Evolutionary conservation across 257 asterid genomes (phyloP).

Genomic region (Salvia rosmarinus): DNA sequence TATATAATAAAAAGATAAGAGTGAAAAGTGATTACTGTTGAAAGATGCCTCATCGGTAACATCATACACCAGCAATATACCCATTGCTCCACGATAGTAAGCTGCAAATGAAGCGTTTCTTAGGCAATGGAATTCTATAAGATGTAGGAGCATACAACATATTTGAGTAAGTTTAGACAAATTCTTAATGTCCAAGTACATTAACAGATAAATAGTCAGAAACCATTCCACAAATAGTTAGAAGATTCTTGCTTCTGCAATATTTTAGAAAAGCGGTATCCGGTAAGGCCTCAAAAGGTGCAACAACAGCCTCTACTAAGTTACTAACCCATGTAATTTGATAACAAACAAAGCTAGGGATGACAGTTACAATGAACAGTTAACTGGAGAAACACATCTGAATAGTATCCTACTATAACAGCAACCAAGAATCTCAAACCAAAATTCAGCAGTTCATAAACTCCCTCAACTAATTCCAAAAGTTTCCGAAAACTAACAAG

Average conservation of each 20-base stretch:
- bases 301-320: background rate
- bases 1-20: conserved; percentile 15
- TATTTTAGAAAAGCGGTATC: background rate
- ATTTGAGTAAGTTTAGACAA: background rate
- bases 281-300: background rate
- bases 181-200: background rate
- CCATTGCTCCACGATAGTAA: conserved; percentile 92
- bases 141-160: background rate
- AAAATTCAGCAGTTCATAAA: background rate
- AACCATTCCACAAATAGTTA: background rate
- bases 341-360: conserved; percentile 5
- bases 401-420: background rate
- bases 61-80: conserved; percentile 79
- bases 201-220: background rate
- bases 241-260: background rate
- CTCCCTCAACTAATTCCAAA: background rate
- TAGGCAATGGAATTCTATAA: conserved; percentile 6
- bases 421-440: background rate
- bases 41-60: conserved; percentile 82
- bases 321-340: background rate
- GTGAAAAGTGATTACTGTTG: conserved; percentile 56
- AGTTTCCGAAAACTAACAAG: background rate
- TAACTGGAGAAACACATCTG: background rate
- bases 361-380: background rate
- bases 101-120: conserved; percentile 50